Percentiles rank a stretch among this genome's conserved stretches.
These are phyloP conservation scores for Thalassiosira mediterranea DNA, from an alignment of 352 stramenopile species.

Conservation along the genomic window DNA sequence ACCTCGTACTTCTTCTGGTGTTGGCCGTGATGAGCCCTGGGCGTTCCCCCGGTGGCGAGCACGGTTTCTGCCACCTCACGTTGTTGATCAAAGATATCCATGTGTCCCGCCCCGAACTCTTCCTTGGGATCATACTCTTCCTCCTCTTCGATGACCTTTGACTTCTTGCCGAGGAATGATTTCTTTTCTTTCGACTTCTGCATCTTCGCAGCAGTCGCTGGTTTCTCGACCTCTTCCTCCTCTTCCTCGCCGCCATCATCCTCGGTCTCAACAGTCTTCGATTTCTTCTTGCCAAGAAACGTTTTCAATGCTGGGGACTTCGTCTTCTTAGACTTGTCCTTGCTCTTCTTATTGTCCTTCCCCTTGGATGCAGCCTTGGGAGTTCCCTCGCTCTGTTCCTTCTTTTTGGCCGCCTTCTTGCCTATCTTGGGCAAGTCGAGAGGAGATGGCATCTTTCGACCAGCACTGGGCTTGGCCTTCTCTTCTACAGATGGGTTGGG, in stretches of 20 bases:
- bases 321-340: background rate
- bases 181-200: background rate
- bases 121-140: constrained; percentile 12
- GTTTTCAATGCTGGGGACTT: too few species aligned
- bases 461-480: too few species aligned
- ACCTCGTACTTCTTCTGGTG: background rate
- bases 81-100: too few species aligned
- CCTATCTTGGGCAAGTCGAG: background rate
- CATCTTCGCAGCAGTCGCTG: too few species aligned
- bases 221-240: too few species aligned
- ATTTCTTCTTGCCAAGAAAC: too few species aligned
- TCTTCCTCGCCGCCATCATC: background rate
- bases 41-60: background rate
- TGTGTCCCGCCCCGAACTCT: background rate
- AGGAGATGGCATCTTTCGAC: background rate
- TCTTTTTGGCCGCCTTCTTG: background rate
- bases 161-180: constrained; percentile 31
- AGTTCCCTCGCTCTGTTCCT: background rate
- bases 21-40: background rate
- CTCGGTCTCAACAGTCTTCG: background rate
- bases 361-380: background rate
- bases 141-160: constrained; percentile 44
- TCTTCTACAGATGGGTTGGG: too few species aligned
- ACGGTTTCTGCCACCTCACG: too few species aligned
- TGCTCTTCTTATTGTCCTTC: background rate